Conservation (phyloP, 1,284 basidiomycete species). For the Malassezia pachydermatis region DNA sequence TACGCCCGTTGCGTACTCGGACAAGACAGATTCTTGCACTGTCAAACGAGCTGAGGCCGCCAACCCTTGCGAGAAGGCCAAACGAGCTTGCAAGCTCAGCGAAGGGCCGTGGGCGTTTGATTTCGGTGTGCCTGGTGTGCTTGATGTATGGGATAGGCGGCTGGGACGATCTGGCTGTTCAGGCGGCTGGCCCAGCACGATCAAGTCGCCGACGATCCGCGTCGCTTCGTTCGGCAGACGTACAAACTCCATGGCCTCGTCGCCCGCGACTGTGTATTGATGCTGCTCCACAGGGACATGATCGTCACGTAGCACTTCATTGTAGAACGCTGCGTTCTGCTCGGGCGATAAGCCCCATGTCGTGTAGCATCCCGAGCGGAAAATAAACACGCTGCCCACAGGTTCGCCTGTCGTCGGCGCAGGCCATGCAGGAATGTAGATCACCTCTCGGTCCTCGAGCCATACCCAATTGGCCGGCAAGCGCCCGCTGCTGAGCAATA, state of each 20-base stretch:
- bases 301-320: constrained; percentile 28
- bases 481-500: constrained; percentile 24
- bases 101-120: constrained; percentile 5
- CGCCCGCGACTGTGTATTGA: constrained; percentile 31
- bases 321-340: constrained; percentile 27
- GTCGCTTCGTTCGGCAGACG: constrained; percentile 29
- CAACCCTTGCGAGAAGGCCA: constrained; percentile 44
- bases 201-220: constrained; percentile 40
- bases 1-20: constrained; percentile 28
- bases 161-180: constrained; percentile 14
- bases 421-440: constrained; percentile 41
- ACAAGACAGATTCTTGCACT: constrained; percentile 34
- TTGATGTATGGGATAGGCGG: background rate
- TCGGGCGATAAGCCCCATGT: constrained; percentile 42
- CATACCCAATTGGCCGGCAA: constrained; percentile 31
- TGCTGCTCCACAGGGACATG: constrained; percentile 25
- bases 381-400: constrained; percentile 39
- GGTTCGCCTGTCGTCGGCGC: background rate
- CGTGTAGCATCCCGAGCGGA: constrained; percentile 39
- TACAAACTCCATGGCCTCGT: constrained; percentile 45
- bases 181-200: constrained; percentile 38
- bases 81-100: constrained; percentile 30
- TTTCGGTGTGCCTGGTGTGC: no score
- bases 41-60: constrained; percentile 42
- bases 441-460: constrained; percentile 42